Conservation (phyloP, 768 basidiomycete species). For the Flagelloscypha sp. region DNA sequence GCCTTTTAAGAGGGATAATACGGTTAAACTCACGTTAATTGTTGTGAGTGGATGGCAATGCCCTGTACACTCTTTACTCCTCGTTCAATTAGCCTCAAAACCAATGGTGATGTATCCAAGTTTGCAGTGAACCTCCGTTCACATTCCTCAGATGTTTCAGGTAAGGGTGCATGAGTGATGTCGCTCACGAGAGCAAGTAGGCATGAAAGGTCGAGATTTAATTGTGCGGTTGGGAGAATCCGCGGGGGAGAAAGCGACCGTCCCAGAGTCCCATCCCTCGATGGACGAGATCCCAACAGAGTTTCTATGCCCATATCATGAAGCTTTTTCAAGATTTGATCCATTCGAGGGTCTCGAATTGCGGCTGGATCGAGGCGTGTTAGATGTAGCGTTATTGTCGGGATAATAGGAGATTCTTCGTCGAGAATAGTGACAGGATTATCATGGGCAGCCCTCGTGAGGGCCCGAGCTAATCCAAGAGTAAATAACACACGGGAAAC, state of each 20-base stretch:
- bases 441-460: constrained; percentile 54
- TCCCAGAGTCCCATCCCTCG: too few relatives aligned
- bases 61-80: too few relatives aligned
- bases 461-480: constrained; percentile 57
- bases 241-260: too few relatives aligned
- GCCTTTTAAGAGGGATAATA: too few relatives aligned
- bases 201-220: constrained; percentile 80
- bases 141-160: constrained; percentile 43
- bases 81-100: too few relatives aligned
- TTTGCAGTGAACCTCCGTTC: too few relatives aligned
- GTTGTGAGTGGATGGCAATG: too few relatives aligned
- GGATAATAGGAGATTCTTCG: constrained; percentile 30
- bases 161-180: constrained; percentile 66
- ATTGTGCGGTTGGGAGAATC: constrained; percentile 42
- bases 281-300: too few relatives aligned
- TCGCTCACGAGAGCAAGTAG: constrained; percentile 82
- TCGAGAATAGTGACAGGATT: constrained; percentile 37
- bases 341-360: constrained; percentile 51
- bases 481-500: too few relatives aligned
- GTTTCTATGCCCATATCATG: constrained; percentile 58
- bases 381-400: constrained; percentile 52
- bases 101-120: too few relatives aligned
- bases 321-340: constrained; percentile 47
- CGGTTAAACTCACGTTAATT: too few relatives aligned
- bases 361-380: constrained; percentile 54